phyloP scores from a whole-genome alignment of 352 stramenopile species.

The Globisporangium carolinianum region DNA sequence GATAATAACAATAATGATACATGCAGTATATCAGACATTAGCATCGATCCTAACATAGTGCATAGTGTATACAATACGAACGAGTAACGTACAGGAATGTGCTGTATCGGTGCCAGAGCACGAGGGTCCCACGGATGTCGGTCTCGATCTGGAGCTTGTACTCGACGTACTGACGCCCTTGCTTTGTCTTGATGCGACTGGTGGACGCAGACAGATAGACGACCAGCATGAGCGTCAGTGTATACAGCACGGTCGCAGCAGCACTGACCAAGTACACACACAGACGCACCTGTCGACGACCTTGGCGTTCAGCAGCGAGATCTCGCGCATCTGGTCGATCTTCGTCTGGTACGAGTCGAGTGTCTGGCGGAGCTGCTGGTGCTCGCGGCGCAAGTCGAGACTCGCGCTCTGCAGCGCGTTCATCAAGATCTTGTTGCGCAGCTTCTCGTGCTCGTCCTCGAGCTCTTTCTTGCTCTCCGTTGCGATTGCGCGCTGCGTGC shows the following conservation, averaged over 20 bases:
- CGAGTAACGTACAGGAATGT: slow-evolving; percentile 65
- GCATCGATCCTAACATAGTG: background rate
- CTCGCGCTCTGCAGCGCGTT: slow-evolving; percentile 74
- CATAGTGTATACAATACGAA: no score
- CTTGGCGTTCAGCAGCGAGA: slow-evolving; percentile 77
- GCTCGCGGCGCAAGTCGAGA: slow-evolving; percentile 70
- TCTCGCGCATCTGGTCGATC: slow-evolving; percentile 85
- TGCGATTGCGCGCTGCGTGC: slow-evolving; percentile 37
- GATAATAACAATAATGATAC: background rate
- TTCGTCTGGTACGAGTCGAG: slow-evolving; percentile 85
- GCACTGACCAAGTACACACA: background rate
- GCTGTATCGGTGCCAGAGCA: slow-evolving; percentile 77
- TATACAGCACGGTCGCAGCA: background rate
- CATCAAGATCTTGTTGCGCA: slow-evolving; percentile 68
- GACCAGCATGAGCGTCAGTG: background rate
- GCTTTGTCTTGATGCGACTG: slow-evolving; percentile 82
- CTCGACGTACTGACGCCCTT: slow-evolving; percentile 74
- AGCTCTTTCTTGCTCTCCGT: slow-evolving; percentile 65
- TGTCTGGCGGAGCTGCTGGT: slow-evolving; percentile 78
- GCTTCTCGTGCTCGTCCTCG: slow-evolving; percentile 77
- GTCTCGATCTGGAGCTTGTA: slow-evolving; percentile 75
- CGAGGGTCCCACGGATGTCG: slow-evolving; percentile 56
- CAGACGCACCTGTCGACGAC: slow-evolving; percentile 70
- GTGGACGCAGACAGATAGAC: no score
- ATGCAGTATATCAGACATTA: no score